Evolutionary conservation across 257 asterid genomes (phyloP).

Genomic region (Plantago elongata): DNA sequence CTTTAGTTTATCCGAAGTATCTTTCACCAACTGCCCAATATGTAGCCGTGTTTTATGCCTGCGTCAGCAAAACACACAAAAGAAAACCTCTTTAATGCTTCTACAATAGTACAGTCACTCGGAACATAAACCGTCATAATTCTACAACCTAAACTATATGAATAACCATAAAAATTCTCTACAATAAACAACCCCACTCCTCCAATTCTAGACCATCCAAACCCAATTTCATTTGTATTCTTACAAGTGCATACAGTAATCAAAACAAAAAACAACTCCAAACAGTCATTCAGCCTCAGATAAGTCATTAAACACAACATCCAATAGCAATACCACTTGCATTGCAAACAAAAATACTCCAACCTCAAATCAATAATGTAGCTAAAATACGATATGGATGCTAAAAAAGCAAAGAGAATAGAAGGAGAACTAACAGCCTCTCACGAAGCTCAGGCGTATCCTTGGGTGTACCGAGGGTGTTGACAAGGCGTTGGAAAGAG

Average conservation of each 20-base stretch:
- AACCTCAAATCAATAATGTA: neutral
- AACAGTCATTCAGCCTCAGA: too few relatives aligned
- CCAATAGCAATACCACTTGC: too few relatives aligned
- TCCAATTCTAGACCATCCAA: neutral
- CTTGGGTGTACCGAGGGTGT: conserved; percentile 91
- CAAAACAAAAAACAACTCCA: neutral
- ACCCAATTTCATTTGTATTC: neutral
- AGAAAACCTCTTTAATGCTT: neutral
- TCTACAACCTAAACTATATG: too few relatives aligned
- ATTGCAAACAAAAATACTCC: conserved; percentile 4
- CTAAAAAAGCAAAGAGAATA: neutral
- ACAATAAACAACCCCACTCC: neutral
- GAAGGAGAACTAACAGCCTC: conserved; percentile 56
- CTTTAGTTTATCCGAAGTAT: conserved; percentile 86
- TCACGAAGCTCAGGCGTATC: conserved; percentile 96
- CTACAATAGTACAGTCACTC: neutral
- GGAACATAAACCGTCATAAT: too few relatives aligned
- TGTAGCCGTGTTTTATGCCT: conserved; percentile 87
- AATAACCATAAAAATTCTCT: too few relatives aligned
- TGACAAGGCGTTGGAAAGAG: conserved; percentile 88
- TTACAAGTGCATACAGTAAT: neutral
- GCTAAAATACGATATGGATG: neutral
- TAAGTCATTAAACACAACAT: too few relatives aligned
- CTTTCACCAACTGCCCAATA: conserved; percentile 85
- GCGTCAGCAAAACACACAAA: conserved; percentile 20